Evolutionary conservation across 257 asterid species (phyloP).

Genomic region (Ilex asprella): DNA sequence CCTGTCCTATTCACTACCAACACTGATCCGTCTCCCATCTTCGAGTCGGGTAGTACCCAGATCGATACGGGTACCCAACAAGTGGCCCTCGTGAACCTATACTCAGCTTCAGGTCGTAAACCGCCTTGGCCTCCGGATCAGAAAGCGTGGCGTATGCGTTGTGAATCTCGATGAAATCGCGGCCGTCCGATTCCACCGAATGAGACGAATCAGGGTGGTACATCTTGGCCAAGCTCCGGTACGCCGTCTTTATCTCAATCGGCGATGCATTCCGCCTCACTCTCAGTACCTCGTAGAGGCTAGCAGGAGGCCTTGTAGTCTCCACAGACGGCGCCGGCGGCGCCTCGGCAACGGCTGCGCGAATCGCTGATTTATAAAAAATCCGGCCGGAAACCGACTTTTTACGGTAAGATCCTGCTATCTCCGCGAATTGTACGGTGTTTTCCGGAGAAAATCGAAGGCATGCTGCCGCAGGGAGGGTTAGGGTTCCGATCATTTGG

Average conservation of each 20-base stretch:
- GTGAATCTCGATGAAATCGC: slow-evolving; percentile 67
- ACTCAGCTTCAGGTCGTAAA: slow-evolving; percentile 46
- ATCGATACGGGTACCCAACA: slow-evolving; percentile 27
- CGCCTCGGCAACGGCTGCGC: slow-evolving; percentile 42
- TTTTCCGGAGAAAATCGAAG: slow-evolving; percentile 4
- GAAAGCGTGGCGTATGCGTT: slow-evolving; percentile 70
- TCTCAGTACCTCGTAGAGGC: slow-evolving; percentile 67
- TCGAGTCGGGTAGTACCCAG: slow-evolving; percentile 47
- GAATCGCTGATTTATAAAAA: background rate
- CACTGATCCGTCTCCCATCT: slow-evolving; percentile 98
- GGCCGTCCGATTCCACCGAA: slow-evolving; percentile 44
- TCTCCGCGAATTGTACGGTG: background rate
- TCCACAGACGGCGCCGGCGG: slow-evolving; percentile 19
- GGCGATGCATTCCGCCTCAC: slow-evolving; percentile 53
- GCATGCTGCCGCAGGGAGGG: slow-evolving; percentile 5
- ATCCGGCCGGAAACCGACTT: background rate
- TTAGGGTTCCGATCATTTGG: slow-evolving; percentile 18
- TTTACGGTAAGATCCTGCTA: background rate
- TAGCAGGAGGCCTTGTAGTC: slow-evolving; percentile 20
- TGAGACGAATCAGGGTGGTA: slow-evolving; percentile 72
- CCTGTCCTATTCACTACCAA: slow-evolving; percentile 40
- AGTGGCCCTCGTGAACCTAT: slow-evolving; percentile 20
- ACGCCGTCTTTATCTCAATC: slow-evolving; percentile 74
- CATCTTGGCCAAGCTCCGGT: slow-evolving; percentile 74
- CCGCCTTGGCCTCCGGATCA: slow-evolving; percentile 68